Conservation (phyloP, 495 filamentous ascomycete genomes). For the Wilcoxina mikolae region DNA sequence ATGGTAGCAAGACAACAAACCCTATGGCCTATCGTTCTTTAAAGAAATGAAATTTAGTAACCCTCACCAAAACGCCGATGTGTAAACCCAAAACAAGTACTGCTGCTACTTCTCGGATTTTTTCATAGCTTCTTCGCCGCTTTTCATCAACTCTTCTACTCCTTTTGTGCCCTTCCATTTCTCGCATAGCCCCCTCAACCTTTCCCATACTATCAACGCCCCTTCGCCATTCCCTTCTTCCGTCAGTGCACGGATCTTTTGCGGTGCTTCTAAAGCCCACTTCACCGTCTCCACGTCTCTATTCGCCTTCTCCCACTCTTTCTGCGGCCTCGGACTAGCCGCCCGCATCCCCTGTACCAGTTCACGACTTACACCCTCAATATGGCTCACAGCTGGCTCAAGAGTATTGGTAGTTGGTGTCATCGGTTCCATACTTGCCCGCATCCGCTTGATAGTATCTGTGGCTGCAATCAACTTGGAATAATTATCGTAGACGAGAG, state of each 20-base stretch:
- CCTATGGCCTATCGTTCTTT: no score
- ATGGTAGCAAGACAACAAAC: no score
- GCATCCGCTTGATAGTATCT: slow-evolving; percentile 82
- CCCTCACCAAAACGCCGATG: no score
- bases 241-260: slow-evolving; percentile 40
- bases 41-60: no score
- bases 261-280: slow-evolving; percentile 35
- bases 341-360: slow-evolving; percentile 57
- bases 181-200: slow-evolving; percentile 44
- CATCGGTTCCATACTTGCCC: slow-evolving; percentile 58
- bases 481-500: slow-evolving; percentile 96
- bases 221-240: slow-evolving; percentile 44
- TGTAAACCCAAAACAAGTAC: not conserved
- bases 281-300: slow-evolving; percentile 48
- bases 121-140: not conserved
- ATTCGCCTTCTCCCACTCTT: slow-evolving; percentile 37
- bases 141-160: not conserved
- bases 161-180: slow-evolving; percentile 11
- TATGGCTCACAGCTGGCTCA: slow-evolving; percentile 60
- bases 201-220: slow-evolving; percentile 43
- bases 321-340: slow-evolving; percentile 46
- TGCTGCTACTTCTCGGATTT: not conserved
- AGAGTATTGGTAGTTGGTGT: slow-evolving; percentile 57
- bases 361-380: slow-evolving; percentile 59
- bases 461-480: slow-evolving; percentile 88